Base-by-base conservation (phyloP, 306 rosid species). In the Vachellia pachyceras region DNA sequence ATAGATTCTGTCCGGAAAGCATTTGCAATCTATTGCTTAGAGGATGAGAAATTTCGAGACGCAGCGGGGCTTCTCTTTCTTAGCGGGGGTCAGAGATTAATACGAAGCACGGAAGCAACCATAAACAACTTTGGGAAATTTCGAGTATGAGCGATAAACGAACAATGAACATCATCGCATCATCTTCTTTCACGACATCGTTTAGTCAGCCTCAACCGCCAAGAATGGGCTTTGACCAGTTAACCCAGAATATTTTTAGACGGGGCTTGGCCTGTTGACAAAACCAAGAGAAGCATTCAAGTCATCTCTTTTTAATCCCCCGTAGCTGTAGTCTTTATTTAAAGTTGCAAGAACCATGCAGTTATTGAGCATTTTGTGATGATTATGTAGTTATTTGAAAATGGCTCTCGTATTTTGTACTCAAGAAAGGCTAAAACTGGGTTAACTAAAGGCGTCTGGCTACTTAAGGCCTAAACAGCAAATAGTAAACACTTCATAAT, bases 1-100 rank as follows among this genome's bases (percentile, higher is more conserved):
- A 55, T 47, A 82, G 52, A 72, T 69, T 84, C 54, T 84, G 66
- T 33, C 54, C 79, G 15, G 29, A 23, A 7, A 82, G 80, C 91
- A 84, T 82, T 73, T 84, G 63, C 85, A 73, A 46, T 65, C 20
- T 46, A 18, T 49, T 44, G 66, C 4, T 29, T 18, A 4, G 52
- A 9, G 4, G 14, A 3, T 22, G 18, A 68, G 10, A 45, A 75
- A 41, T 66, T 77, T 37, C 61, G 13, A 76, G 45, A 29, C 4
- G 14, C 3, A 18, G 37, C 50, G 1, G 25, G 9, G 17, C 69
- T 37, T 74, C 23, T 3, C n/a, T 40, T 41, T 18, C 57, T 18
- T 8, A 0, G 41, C n/a, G 25, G 23, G 3, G 54, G 25, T 69
- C 9, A 15, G 55, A 37, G 66, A 20, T 29, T 23, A 5, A 15